Percentiles rank a stretch among this genome's conserved stretches.
Evolutionary conservation across 306 rosid genomes (phyloP).

Genomic region (Trifolium fragiferum): DNA sequence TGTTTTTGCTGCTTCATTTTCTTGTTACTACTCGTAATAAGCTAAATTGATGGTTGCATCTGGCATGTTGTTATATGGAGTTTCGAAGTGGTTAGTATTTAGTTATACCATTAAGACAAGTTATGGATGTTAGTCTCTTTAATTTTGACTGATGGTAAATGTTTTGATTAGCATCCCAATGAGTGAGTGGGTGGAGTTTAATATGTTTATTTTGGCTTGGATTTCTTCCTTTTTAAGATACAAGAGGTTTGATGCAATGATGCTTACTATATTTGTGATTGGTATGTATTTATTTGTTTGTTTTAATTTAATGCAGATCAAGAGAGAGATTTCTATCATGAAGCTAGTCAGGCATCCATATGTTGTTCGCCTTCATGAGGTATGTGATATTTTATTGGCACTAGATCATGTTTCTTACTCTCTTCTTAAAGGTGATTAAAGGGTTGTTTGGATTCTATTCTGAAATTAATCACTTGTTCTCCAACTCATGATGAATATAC

Average conservation of each 20-base stretch:
- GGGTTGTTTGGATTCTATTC: constrained; percentile 20
- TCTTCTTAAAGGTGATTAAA: not conserved
- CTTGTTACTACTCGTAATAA: not conserved
- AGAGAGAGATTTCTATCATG: constrained; percentile 91
- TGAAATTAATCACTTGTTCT: constrained; percentile 15
- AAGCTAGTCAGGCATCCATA: constrained; percentile 91
- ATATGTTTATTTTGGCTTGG: not conserved
- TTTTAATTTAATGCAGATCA: constrained; percentile 60
- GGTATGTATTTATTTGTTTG: not conserved
- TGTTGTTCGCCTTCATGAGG: constrained; percentile 88
- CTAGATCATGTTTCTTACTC: constrained; percentile 8
- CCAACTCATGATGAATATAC: constrained; percentile 16
- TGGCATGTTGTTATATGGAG: not conserved
- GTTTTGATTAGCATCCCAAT: constrained; percentile 16
- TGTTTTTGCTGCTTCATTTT: constrained; percentile 24
- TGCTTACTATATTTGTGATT: constrained; percentile 12
- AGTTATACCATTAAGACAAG: not conserved
- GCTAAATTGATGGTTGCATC: constrained; percentile 1
- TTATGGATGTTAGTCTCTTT: constrained; percentile 18
- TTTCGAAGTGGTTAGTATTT: not conserved
- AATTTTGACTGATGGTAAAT: constrained; percentile 14
- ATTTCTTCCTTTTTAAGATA: constrained; percentile 15
- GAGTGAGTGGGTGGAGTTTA: constrained; percentile 10
- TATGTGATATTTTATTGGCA: constrained; percentile 42
- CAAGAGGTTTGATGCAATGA: constrained; percentile 35